A percentile compares a stretch with the other conserved stretches of the same genome.
Evolutionary conservation across 768 basidiomycete genomes (phyloP).

Genomic region (Calocybe cyanea): DNA sequence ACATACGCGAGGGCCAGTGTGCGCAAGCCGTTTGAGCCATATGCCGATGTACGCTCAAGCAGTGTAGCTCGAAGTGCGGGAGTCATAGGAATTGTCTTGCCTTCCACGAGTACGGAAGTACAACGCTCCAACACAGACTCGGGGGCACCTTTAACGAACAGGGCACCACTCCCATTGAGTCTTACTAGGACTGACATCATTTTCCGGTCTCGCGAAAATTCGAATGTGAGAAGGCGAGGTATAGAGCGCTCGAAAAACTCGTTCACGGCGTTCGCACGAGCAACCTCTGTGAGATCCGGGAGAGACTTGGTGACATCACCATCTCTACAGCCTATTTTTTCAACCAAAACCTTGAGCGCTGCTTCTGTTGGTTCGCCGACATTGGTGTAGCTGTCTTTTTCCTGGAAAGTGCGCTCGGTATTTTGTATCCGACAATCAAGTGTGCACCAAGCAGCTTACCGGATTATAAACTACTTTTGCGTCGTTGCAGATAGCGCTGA

Average conservation of each 20-base stretch:
- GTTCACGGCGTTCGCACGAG: slow-evolving; percentile 81
- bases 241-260: slow-evolving; percentile 74
- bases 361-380: slow-evolving; percentile 98
- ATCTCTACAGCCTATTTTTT: slow-evolving; percentile 85
- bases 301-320: slow-evolving; percentile 55
- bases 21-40: slow-evolving; percentile 80
- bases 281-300: slow-evolving; percentile 46
- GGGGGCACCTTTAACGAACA: slow-evolving; percentile 95
- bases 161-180: slow-evolving; percentile 61
- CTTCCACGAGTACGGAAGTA: slow-evolving; percentile 65
- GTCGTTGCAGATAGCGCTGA: slow-evolving; percentile 93
- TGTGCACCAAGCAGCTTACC: slow-evolving; percentile 35
- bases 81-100: slow-evolving; percentile 63
- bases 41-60: slow-evolving; percentile 61
- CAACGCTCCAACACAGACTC: slow-evolving; percentile 93
- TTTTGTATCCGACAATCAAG: not conserved
- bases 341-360: slow-evolving; percentile 89
- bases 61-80: slow-evolving; percentile 54
- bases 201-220: slow-evolving; percentile 97
- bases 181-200: slow-evolving; percentile 97
- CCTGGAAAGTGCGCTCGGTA: slow-evolving; percentile 43
- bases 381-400: slow-evolving; percentile 73
- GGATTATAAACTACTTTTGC: slow-evolving; percentile 82
- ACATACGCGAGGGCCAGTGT: slow-evolving; percentile 90
- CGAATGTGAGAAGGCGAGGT: slow-evolving; percentile 86